These are phyloP conservation scores for Royoungia palumana DNA, from an alignment of 768 basidiomycete species.

Conservation along the genomic window DNA sequence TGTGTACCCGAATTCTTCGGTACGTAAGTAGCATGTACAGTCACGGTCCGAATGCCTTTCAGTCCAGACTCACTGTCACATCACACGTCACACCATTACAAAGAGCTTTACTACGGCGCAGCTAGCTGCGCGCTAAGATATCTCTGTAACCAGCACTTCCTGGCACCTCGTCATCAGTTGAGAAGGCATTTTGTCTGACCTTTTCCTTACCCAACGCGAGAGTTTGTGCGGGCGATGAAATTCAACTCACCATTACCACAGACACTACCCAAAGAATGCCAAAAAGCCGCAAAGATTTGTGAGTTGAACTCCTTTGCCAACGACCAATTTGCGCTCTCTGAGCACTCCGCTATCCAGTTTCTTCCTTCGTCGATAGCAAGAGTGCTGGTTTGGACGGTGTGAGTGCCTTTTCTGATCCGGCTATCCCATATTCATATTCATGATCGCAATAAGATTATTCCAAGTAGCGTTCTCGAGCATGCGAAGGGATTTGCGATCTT, in stretches of 20 bases:
- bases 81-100: conserved; percentile 23
- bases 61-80: conserved; percentile 1
- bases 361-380: conserved; percentile 75
- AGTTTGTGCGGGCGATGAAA: conserved; percentile 36
- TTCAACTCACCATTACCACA: conserved; percentile 50
- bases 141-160: no score
- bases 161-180: background rate
- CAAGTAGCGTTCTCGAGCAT: conserved; percentile 50
- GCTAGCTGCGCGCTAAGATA: conserved; percentile 26
- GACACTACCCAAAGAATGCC: conserved; percentile 73
- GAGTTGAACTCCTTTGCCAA: conserved; percentile 26
- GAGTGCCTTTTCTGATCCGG: conserved; percentile 15
- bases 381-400: conserved; percentile 86
- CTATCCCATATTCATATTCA: background rate
- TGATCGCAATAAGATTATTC: conserved; percentile 44
- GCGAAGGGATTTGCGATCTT: conserved; percentile 87
- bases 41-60: no score
- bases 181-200: background rate
- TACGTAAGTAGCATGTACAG: conserved; percentile 7
- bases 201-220: background rate
- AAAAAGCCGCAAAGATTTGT: conserved; percentile 88
- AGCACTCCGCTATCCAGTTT: conserved; percentile 44
- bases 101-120: conserved; percentile 8
- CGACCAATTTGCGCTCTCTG: background rate
- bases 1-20: conserved; percentile 35